Evolutionary conservation across 495 filamentous ascomycete genomes (phyloP), one percentile per base, ranked within the genome.

Genomic region (Geopyxis carbonaria): DNA sequence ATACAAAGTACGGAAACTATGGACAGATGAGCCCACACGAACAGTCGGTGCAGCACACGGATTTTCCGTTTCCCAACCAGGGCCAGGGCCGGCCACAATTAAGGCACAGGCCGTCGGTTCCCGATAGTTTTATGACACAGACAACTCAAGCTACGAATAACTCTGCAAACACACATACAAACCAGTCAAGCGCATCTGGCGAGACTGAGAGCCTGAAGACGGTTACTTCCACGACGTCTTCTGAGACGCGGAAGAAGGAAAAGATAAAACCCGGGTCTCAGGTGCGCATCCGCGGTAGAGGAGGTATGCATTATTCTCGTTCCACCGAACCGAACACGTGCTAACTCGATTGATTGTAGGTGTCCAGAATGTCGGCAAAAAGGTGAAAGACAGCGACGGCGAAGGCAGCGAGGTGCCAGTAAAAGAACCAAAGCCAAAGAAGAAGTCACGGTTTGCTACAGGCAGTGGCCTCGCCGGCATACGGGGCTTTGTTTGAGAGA

Each of bases 361-460:
- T 6, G 62, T 70, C 0, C 68, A 73, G 53, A 73, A 73, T 46
- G 56, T 63, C 25, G 58, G 63, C 39, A 63, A 60, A 31, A 59
- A 57, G 34, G 54, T 56, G 22, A 51, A 58, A 9, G 63, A 64
- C 24, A 71, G 68, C 44, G 64, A 68, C 2, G 65, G 64, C 27
- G 63, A 68, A 35, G 57, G 64, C 3, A 31, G 45, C 43, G 42
- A 48, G 25, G 43, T 61, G 59, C 40, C 64, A 0, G n/a, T n/a
- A n/a, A n/a, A n/a, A n/a, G 62, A 64, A 9, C 18, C 32, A 19
- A 68, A 68, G 38, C 65, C 68, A 44, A 62, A 63, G 11, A 73
- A 70, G 55, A 71, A 68, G 49, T 49, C 56, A 8, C 50, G 54
- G 13, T 51, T 56, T 15, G 37, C 53, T 3, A 44, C 53, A 18